A percentile compares a stretch with the other conserved stretches of the same genome.
These are phyloP conservation scores for Peronosclerospora sorghi DNA, from an alignment of 352 stramenopile genomes.

Conservation along the genomic window DNA sequence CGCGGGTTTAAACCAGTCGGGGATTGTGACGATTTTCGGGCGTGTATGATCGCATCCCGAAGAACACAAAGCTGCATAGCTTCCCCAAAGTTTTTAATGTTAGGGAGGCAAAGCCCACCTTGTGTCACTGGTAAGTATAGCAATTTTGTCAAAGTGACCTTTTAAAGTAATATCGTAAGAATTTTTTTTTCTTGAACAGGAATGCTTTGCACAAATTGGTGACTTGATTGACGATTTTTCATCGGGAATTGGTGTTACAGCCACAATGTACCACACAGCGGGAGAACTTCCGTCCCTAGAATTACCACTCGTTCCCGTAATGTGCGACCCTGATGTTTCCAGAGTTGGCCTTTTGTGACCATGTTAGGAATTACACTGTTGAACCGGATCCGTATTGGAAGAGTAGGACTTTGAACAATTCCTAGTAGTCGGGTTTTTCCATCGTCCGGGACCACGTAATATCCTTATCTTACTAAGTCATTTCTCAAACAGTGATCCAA, in stretches of 20 bases:
- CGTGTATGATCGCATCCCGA: no score
- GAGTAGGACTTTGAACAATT: background rate
- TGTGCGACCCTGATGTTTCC: background rate
- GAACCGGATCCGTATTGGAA: background rate
- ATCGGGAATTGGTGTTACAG: background rate
- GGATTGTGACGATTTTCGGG: no score
- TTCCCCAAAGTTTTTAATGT: no score
- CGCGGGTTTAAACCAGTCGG: no score
- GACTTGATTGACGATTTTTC: background rate
- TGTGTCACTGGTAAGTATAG: no score
- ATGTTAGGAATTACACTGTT: background rate
- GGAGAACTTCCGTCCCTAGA: background rate
- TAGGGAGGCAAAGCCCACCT: no score
- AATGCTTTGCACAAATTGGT: background rate
- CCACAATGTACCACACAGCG: background rate
- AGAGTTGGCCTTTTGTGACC: background rate
- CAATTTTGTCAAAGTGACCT: no score
- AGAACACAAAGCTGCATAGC: no score
- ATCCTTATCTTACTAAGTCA: background rate
- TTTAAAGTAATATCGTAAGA: no score
- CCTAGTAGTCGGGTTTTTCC: background rate
- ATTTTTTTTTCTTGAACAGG: background rate
- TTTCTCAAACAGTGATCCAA: background rate
- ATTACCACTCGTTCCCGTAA: background rate
- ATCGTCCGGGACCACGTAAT: accelerated